Conservation (phyloP, 306 rosid genomes). For the Gillenia trifoliata region DNA sequence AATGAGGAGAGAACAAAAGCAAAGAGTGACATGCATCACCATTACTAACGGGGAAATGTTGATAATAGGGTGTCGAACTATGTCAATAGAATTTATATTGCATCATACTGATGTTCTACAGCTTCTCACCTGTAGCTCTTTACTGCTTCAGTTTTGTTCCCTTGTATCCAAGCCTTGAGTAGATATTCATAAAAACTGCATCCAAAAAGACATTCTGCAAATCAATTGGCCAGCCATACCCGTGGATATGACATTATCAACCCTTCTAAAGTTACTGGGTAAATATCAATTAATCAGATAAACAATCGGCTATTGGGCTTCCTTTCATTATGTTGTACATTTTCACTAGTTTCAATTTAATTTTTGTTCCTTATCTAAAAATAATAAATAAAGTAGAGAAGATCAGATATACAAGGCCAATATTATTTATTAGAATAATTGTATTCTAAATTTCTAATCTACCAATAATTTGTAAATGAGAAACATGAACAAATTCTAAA, state of each 20-base stretch:
- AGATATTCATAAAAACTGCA: conserved; percentile 63
- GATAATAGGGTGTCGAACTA: not conserved
- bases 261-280: not conserved
- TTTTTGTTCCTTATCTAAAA: not conserved
- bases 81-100: too few species aligned
- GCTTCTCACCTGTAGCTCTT: conserved; percentile 45
- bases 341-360: not conserved
- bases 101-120: not conserved
- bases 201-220: conserved; percentile 4
- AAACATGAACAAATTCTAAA: not conserved
- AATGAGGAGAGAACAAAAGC: not conserved
- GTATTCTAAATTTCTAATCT: not conserved
- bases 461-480: not conserved
- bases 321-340: not conserved
- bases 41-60: not conserved
- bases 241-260: not conserved
- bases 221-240: conserved; percentile 10
- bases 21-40: not conserved
- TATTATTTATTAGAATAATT: not conserved
- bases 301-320: not conserved
- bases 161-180: conserved; percentile 69
- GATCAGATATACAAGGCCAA: not conserved
- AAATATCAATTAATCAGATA: not conserved
- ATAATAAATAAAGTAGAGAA: not conserved
- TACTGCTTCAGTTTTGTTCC: conserved; percentile 58